Base-by-base conservation (phyloP, 257 asterid species). In the Solanum chiquidenum region DNA sequence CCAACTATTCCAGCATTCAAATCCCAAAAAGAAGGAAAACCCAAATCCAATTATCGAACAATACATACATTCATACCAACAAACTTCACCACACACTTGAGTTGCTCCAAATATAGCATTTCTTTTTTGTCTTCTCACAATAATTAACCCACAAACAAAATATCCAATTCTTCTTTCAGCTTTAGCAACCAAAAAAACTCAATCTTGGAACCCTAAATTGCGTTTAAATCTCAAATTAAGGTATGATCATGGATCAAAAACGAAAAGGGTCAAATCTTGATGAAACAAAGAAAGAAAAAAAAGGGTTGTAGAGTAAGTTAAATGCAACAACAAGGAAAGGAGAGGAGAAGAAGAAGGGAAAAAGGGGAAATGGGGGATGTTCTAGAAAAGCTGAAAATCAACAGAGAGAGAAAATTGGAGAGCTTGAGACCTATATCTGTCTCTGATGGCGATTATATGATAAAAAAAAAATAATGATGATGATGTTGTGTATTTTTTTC, bases 1-100 rank as follows among this genome's bases (percentile, higher is more conserved):
- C 87, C 95, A 93, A 94, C 92, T 94, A 94, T 93, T 92, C 95
- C 92, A 90, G 91, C 98, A 94, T 93, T 92, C 91, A 92, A 89
- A 91, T 89, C 86, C 80, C 89, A 88, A 35, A 83, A 88, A 89
- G 35, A 87, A 87, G 88, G 80, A 77, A 77, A 77, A 77, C 33
- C 8, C 37, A 77, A 77, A 77, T 77, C 75, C 87, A 88, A 87
- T 89, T 89, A 87, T 52, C 66, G 64, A 86, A 91, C 90, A 88
- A 88, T 76, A 88, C 88, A 91, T 87, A 46, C 35, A 44, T n/a
- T 49, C 55, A 12, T 46, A 86, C 18, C 49, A 74, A 46, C 83
- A 69, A 91, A 87, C 88, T 83, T 89, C 86, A 64, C 86, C 88
- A 90, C 90, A 93, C 88, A 91, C 90, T 80, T 87, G 87, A 92